Evolutionary conservation across 176 grass and related monocot species (phyloP).

Genomic region (Zea luxurians): DNA sequence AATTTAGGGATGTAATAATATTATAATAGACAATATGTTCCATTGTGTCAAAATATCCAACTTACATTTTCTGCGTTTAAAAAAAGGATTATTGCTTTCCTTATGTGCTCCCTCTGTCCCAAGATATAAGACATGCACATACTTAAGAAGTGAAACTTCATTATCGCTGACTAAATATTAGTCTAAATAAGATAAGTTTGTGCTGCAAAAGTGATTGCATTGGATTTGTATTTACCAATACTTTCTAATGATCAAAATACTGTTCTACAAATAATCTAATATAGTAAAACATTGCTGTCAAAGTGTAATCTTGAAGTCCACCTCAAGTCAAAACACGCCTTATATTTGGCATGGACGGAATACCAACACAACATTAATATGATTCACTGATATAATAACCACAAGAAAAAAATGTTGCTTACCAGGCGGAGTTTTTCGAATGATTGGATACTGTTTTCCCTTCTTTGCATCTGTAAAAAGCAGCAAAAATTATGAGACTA

Average conservation of each 20-base stretch:
- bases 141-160: background rate
- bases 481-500: slow-evolving; percentile 11
- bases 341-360: background rate
- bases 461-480: slow-evolving; percentile 90
- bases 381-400: slow-evolving; percentile 1
- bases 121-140: background rate
- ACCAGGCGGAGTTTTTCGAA: slow-evolving; percentile 93
- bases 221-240: background rate
- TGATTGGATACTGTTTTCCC: slow-evolving; percentile 95
- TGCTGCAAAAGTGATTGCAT: background rate
- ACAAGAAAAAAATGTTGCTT: slow-evolving; percentile 29
- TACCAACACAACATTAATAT: background rate
- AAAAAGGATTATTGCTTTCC: background rate
- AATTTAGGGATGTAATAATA: slow-evolving; percentile 9
- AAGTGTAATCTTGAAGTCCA: background rate
- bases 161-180: background rate
- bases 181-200: background rate
- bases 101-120: background rate
- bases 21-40: slow-evolving; percentile 7
- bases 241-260: background rate
- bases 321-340: background rate
- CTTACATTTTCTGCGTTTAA: background rate
- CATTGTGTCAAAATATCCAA: slow-evolving; percentile 16
- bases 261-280: background rate
- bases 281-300: background rate